Base-by-base conservation (phyloP, 2,329 filamentous ascomycete species). In the Torrubiellomyces zombiae region DNA sequence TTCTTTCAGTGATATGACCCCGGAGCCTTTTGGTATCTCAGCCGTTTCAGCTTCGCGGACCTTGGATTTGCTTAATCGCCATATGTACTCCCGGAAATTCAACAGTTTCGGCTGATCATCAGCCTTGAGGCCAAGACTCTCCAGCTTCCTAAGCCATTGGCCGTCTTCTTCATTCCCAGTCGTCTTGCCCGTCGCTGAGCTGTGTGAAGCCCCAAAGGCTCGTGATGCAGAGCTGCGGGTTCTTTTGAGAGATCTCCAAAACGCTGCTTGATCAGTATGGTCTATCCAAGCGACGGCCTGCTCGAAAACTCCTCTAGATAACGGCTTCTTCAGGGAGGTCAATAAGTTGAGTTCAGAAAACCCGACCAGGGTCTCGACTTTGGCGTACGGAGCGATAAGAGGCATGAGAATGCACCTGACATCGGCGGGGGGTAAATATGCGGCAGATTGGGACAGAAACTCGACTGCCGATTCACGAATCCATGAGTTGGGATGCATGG, bases 401-500 rank as follows among this genome's bases (percentile, higher is more conserved):
- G 89, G 89, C 24, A 78, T 56, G 16, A 94, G 57, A 31, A 93
- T 78, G 34, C 85, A 93, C 39, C 79, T 72, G 19, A 75, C 67
- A 45, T 95, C 86, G 3, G 86, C 82, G 13, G 67, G 56, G 1
- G 80, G 79, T 10, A 95, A 50, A 39, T 76, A 83, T 29, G 62
- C 74, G 2, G 79, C 75, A 1, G 80, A 70, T 28, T 77, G 71
- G 3, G 81, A 71, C 18, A 95, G 58, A 37, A 94, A 92, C 34
- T 86, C 74, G 6, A 78, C 68, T 3, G 86, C 75, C 7, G 86
- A 80, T 51, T 95, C 86, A 18, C 86, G 71, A 26, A 98, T 85
- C 86, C 89, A 98, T 7, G 81, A 58, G 38, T 93, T 95, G 0
- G 89, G 89, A 44, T 98, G 89, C 59, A 93, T 75, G 9, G 85